phyloP scores from a whole-genome alignment of 2,329 filamentous ascomycete species.

The Davidsoniella eucalypti region DNA sequence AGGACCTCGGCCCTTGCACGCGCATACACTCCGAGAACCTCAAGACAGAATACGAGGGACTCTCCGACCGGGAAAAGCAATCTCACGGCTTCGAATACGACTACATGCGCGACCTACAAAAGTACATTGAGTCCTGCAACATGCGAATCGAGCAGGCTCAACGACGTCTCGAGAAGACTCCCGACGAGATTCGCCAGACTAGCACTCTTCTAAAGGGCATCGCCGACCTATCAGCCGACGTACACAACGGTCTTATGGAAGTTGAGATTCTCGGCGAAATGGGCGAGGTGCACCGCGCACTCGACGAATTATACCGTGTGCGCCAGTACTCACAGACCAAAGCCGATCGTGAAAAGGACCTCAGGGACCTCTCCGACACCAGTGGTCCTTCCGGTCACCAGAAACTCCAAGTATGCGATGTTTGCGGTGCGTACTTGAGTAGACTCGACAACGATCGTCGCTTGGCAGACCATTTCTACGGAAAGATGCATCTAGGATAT shows the following conservation, averaged over 20 bases:
- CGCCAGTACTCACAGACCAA: conserved; percentile 67
- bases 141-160: conserved; percentile 82
- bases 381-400: conserved; percentile 88
- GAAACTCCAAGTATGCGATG: conserved; percentile 96
- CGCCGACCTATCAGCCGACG: conserved; percentile 58
- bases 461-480: conserved; percentile 93
- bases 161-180: conserved; percentile 84
- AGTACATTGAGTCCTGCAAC: conserved; percentile 95
- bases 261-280: conserved; percentile 72
- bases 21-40: conserved; percentile 79
- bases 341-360: conserved; percentile 67
- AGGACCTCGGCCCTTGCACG: conserved; percentile 72
- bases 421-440: conserved; percentile 87
- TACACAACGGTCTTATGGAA: conserved; percentile 71
- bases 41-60: conserved; percentile 72
- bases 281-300: conserved; percentile 62
- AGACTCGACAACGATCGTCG: conserved; percentile 86
- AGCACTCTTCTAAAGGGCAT: conserved; percentile 66
- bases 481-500: conserved; percentile 98
- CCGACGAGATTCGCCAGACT: conserved; percentile 91
- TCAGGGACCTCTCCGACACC: conserved; percentile 82
- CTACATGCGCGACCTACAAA: conserved; percentile 88
- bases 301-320: conserved; percentile 78
- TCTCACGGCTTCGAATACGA: conserved; percentile 88
- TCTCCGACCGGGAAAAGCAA: conserved; percentile 53